Conservation (phyloP, 208 protist species). For the Trypanosoma theileri region DNA sequence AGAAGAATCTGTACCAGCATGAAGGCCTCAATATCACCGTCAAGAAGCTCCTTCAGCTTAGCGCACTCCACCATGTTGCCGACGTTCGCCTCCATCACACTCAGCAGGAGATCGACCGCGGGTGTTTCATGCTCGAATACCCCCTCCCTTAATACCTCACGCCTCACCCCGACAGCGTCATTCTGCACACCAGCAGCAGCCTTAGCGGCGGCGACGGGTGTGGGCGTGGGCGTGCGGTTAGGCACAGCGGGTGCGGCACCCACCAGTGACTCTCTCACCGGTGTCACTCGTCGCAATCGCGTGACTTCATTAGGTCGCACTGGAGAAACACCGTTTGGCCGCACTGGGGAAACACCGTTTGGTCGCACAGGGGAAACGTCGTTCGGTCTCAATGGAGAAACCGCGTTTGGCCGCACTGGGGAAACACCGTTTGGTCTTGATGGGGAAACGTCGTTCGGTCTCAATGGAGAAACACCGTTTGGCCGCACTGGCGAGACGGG, state of each 20-base stretch:
- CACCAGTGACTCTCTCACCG: not conserved
- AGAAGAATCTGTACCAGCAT: conserved; percentile 37
- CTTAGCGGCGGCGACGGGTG: not conserved
- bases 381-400: too few species aligned
- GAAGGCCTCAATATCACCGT: conserved; percentile 30
- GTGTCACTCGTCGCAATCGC: conserved; percentile 1
- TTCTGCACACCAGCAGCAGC: not conserved
- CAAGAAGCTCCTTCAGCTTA: conserved; percentile 22
- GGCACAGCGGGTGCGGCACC: not conserved
- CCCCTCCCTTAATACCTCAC: not conserved
- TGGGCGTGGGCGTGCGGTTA: not conserved
- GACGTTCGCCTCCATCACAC: conserved; percentile 13
- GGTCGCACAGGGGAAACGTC: too few species aligned
- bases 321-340: too few species aligned
- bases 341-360: too few species aligned
- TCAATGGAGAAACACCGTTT: too few species aligned
- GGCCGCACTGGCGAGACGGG: conserved; percentile 22
- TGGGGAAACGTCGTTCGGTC: too few species aligned
- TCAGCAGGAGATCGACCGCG: conserved; percentile 14
- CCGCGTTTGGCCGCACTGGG: too few species aligned
- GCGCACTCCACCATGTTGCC: conserved; percentile 4
- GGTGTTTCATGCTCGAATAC: too few species aligned
- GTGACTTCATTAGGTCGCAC: not conserved
- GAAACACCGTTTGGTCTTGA: too few species aligned
- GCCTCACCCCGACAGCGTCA: not conserved